phyloP scores from a whole-genome alignment of 2,329 filamentous ascomycete genomes.

The Periglandula ipomoeae region DNA sequence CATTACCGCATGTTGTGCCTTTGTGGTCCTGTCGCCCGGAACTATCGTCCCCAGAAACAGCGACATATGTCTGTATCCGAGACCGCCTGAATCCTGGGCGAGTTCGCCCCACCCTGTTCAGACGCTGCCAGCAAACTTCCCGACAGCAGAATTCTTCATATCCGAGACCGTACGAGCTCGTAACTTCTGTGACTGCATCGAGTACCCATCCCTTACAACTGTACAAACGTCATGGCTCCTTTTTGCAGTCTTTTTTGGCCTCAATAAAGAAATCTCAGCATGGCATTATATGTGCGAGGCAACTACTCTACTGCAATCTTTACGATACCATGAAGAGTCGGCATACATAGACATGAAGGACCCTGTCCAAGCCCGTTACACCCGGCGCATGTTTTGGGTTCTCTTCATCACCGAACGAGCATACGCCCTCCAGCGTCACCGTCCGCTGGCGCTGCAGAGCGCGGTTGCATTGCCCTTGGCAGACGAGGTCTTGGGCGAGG shows the following conservation, averaged over 20 bases:
- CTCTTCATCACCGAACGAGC: slow-evolving; percentile 24
- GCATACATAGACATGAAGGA: slow-evolving; percentile 13
- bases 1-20: slow-evolving; percentile 19
- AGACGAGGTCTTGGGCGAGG: slow-evolving; percentile 13
- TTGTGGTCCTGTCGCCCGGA: slow-evolving; percentile 19
- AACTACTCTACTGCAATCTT: slow-evolving; percentile 19
- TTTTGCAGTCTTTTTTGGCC: slow-evolving; percentile 19
- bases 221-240: slow-evolving; percentile 25
- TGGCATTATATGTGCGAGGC: slow-evolving; percentile 24
- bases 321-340: slow-evolving; percentile 20
- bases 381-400: slow-evolving; percentile 20
- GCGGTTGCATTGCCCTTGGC: slow-evolving; percentile 15
- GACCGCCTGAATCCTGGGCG: too few relatives aligned
- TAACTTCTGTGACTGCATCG: slow-evolving; percentile 15
- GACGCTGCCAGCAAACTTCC: slow-evolving; percentile 1
- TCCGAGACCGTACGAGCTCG: slow-evolving; percentile 19
- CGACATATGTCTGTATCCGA: too few relatives aligned
- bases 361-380: slow-evolving; percentile 8
- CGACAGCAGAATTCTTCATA: slow-evolving; percentile 16
- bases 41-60: slow-evolving; percentile 10
- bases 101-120: not conserved
- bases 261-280: slow-evolving; percentile 23
- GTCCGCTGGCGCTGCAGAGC: slow-evolving; percentile 17
- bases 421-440: slow-evolving; percentile 22
- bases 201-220: slow-evolving; percentile 17